Base-by-base conservation (phyloP, 164 flowering plant species). In the Aristolochia contorta region DNA sequence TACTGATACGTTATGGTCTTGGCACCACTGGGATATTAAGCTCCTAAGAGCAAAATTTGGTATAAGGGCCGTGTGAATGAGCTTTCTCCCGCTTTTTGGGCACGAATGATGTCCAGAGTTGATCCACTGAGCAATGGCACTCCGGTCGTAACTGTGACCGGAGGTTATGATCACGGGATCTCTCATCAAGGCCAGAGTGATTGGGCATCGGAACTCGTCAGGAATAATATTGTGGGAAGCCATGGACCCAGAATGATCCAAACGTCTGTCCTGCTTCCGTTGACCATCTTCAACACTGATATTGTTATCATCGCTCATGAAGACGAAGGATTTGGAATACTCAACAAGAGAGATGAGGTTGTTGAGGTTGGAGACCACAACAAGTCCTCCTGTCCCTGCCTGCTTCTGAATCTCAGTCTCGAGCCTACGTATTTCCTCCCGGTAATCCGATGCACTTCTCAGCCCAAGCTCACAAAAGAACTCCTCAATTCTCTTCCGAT, bases 141-240 rank as follows among this genome's bases (percentile, higher is more conserved):
- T 64, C 2, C 90, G 80, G 56, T 89, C 92, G 60, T 82, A 89
- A 16, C 92, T 82, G 41, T 89, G 97, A 25, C 91, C 96, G 2
- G 94, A 80, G 24, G 91, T 77, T 45, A 86, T 71, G 18, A 85
- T 85, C 55, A 86, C 96, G 18, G 96, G 96, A 52, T 87, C 96
- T 62, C 66, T 76, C 85, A 89, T 85, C 72, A 89, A 64, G 51
- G 86, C 94, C 4, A 82, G 81, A 86, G 45, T 82, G 85, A 77
- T 86, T 84, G 87, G 93, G 75, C 93, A 89, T 3, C 85, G 75
- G 59, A 78, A 83, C 47, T 87, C 94, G 30, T 83, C 80, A 4
- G 94, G 91, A 51, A 83, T n/a, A n/a, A n/a, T n/a, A n/a, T n/a
- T 70, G 58, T 70, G 56, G 12, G 63, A 47, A 54, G 66, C 19